These are phyloP conservation scores for Apophysomyces sp. DNA, from an alignment of 371 early-diverging fungal species.

Conservation along the genomic window DNA sequence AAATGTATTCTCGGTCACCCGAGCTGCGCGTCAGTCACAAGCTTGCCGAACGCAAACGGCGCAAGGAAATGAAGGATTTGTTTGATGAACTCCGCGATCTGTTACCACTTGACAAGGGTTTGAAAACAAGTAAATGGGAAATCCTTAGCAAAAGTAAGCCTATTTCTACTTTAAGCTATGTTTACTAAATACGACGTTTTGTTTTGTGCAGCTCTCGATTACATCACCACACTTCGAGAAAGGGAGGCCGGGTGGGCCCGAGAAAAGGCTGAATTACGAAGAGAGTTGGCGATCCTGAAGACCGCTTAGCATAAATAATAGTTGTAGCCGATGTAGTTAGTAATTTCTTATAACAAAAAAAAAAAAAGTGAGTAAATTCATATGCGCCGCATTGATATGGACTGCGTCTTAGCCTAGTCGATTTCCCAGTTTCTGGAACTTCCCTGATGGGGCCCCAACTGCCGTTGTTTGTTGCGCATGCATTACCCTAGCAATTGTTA, in stretches of 20 bases:
- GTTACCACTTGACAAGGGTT: constrained; percentile 66
- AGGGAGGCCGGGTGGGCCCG: not conserved
- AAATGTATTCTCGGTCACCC: constrained; percentile 55
- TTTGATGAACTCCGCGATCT: constrained; percentile 75
- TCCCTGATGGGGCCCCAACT: not conserved
- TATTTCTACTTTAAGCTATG: not conserved
- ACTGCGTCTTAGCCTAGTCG: not conserved
- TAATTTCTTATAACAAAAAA: not conserved
- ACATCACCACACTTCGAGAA: not conserved
- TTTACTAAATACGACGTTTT: not conserved
- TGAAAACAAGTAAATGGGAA: constrained; percentile 81
- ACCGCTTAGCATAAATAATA: not conserved
- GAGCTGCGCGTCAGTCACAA: constrained; percentile 70
- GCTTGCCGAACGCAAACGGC: constrained; percentile 75
- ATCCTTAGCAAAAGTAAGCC: constrained; percentile 66
- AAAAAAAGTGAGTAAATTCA: not conserved
- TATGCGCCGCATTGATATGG: not conserved
- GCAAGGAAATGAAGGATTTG: constrained; percentile 79
- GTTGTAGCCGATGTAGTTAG: not conserved
- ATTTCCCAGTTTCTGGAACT: not conserved
- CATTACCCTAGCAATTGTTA: not conserved
- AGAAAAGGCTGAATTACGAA: constrained; percentile 2
- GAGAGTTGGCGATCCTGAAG: not conserved
- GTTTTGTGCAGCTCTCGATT: not conserved
- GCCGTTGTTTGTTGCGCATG: not conserved